Evolutionary conservation across 257 asterid species (phyloP).

Genomic region (Thymus quinquecostatus): DNA sequence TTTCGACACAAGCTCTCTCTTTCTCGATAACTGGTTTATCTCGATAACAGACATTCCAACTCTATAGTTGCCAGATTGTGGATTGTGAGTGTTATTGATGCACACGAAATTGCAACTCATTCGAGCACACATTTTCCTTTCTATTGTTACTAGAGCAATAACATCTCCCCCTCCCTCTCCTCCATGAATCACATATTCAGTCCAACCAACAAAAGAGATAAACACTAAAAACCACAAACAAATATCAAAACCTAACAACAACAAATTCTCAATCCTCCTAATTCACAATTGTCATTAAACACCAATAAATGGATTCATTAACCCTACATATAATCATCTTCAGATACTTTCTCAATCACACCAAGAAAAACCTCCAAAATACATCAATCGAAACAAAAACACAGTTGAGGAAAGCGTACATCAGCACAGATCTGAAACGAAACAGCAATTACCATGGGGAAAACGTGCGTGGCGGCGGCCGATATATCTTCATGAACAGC

Average conservation of each 20-base stretch:
- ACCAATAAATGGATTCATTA: not conserved
- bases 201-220: not conserved
- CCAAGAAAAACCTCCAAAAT: too few relatives aligned
- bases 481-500: slow-evolving; percentile 63
- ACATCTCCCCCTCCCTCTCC: not conserved
- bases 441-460: slow-evolving; percentile 61
- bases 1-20: too few relatives aligned
- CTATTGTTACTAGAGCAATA: not conserved
- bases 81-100: too few relatives aligned
- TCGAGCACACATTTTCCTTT: not conserved
- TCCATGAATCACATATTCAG: slow-evolving; percentile 6
- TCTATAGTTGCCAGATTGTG: too few relatives aligned
- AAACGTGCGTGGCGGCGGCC: slow-evolving; percentile 66
- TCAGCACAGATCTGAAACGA: not conserved
- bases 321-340: not conserved
- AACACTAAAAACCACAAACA: not conserved
- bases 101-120: not conserved
- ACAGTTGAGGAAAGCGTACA: not conserved
- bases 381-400: not conserved
- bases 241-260: slow-evolving; percentile 8
- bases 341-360: too few relatives aligned
- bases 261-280: not conserved
- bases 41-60: too few relatives aligned
- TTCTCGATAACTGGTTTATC: too few relatives aligned
- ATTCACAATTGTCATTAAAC: not conserved